phyloP scores from a whole-genome alignment of 1,284 basidiomycete species.

The Malassezia brasiliensis region DNA sequence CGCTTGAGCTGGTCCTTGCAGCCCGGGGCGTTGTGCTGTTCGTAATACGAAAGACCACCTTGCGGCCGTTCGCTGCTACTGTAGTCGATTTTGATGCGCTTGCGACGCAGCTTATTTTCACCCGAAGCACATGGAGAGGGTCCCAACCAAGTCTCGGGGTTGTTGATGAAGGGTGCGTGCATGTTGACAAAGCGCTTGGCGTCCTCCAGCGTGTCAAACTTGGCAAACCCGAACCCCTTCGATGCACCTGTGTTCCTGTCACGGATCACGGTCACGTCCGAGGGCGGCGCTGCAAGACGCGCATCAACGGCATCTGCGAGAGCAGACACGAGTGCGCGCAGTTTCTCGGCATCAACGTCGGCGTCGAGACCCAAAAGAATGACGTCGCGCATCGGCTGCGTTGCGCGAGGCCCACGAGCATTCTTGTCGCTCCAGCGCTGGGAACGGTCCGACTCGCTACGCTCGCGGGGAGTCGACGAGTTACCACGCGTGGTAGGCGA shows the following conservation, averaged over 20 bases:
- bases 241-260: slow-evolving; percentile 14
- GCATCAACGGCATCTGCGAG: slow-evolving; percentile 16
- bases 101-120: slow-evolving; percentile 6
- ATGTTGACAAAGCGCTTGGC: slow-evolving; percentile 16
- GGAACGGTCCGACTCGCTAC: not conserved
- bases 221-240: slow-evolving; percentile 18
- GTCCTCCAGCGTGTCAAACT: slow-evolving; percentile 19
- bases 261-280: slow-evolving; percentile 18
- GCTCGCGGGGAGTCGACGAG: not conserved
- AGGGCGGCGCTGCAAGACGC: slow-evolving; percentile 14
- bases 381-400: slow-evolving; percentile 19
- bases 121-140: not conserved
- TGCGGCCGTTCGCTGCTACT: slow-evolving; percentile 19
- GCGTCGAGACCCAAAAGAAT: slow-evolving; percentile 16
- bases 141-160: slow-evolving; percentile 17
- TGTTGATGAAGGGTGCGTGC: slow-evolving; percentile 15
- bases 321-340: slow-evolving; percentile 13
- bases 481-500: slow-evolving; percentile 1
- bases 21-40: slow-evolving; percentile 19
- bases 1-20: slow-evolving; percentile 15
- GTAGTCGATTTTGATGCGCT: slow-evolving; percentile 19
- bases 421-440: slow-evolving; percentile 11
- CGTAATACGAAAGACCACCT: slow-evolving; percentile 18
- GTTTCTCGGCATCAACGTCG: slow-evolving; percentile 15
- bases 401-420: not conserved